Conservation (phyloP, 2,329 filamentous ascomycete species). For the Xylaria sp. region DNA sequence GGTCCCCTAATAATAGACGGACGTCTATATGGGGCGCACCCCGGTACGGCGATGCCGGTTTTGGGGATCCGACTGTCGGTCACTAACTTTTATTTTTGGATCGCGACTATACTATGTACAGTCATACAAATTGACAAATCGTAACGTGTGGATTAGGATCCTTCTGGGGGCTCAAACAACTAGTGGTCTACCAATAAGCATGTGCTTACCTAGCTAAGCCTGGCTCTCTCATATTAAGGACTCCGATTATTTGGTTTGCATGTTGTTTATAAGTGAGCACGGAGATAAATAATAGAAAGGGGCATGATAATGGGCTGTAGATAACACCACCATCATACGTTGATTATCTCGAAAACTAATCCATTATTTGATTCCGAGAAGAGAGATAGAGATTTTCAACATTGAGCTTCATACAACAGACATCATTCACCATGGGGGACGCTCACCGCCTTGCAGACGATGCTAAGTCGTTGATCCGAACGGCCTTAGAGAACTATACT, state of each 20-base stretch:
- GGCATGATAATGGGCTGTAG: conserved; percentile 22
- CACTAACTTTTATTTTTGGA: conserved; percentile 31
- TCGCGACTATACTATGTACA: conserved; percentile 30
- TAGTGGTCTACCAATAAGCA: conserved; percentile 26
- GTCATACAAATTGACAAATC: conserved; percentile 36
- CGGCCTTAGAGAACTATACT: conserved; percentile 35
- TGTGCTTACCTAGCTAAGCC: conserved; percentile 29
- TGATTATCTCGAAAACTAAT: conserved; percentile 20
- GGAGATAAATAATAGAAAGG: conserved; percentile 20
- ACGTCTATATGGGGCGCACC: conserved; percentile 33
- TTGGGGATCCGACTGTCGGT: conserved; percentile 35
- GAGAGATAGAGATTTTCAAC: conserved; percentile 3
- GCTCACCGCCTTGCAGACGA: conserved; percentile 34
- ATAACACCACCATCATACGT: conserved; percentile 38
- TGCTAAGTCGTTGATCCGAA: conserved; percentile 38
- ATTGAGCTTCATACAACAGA: conserved; percentile 10
- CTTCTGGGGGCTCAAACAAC: conserved; percentile 30
- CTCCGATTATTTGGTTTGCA: conserved; percentile 29
- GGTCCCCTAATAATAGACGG: conserved; percentile 35
- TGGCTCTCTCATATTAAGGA: conserved; percentile 30
- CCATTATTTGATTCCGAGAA: conserved; percentile 21
- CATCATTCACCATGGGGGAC: conserved; percentile 28
- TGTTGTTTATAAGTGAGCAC: conserved; percentile 18
- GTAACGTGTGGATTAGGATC: conserved; percentile 26
- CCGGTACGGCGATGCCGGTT: conserved; percentile 37